Evolutionary conservation across 2,329 filamentous ascomycete genomes (phyloP).

Genomic region (Gyromitra esculenta): DNA sequence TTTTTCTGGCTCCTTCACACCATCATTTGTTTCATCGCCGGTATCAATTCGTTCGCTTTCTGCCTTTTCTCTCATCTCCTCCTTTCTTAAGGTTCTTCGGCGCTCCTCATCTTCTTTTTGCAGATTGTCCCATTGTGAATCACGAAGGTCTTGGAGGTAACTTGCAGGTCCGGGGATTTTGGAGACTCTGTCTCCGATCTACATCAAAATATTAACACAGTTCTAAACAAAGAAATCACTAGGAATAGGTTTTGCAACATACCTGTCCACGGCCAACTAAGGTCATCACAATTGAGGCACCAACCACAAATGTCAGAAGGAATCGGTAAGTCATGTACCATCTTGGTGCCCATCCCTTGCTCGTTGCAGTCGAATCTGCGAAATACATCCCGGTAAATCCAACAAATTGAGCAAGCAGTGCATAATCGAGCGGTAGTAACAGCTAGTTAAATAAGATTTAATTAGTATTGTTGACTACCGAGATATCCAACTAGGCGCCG

Average conservation of each 20-base stretch:
- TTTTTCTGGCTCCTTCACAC: slow-evolving; percentile 61
- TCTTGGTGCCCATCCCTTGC: slow-evolving; percentile 76
- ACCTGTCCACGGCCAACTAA: slow-evolving; percentile 85
- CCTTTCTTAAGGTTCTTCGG: slow-evolving; percentile 17
- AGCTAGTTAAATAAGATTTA: slow-evolving; percentile 60
- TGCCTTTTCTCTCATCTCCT: slow-evolving; percentile 31
- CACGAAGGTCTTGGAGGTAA: slow-evolving; percentile 50
- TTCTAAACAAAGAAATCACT: not conserved
- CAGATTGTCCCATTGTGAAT: slow-evolving; percentile 49
- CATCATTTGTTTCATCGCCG: slow-evolving; percentile 11
- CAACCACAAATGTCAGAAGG: slow-evolving; percentile 88
- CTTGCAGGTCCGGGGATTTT: slow-evolving; percentile 28
- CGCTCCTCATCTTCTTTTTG: slow-evolving; percentile 47
- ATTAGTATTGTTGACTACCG: slow-evolving; percentile 10
- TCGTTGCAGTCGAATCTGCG: slow-evolving; percentile 77
- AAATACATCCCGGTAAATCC: slow-evolving; percentile 89
- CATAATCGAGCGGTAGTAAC: slow-evolving; percentile 82
- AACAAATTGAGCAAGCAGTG: slow-evolving; percentile 83
- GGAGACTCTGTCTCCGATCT: slow-evolving; percentile 52
- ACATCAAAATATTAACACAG: slow-evolving; percentile 13
- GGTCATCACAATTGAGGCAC: slow-evolving; percentile 79
- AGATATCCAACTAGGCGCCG: not conserved
- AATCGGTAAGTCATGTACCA: slow-evolving; percentile 95
- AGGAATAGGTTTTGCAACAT: slow-evolving; percentile 57
- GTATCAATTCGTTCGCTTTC: slow-evolving; percentile 30